A percentile compares a stretch with the other conserved stretches of the same genome.
Evolutionary conservation across 2,329 filamentous ascomycete genomes (phyloP).

Genomic region (Cryphonectria naterciae): DNA sequence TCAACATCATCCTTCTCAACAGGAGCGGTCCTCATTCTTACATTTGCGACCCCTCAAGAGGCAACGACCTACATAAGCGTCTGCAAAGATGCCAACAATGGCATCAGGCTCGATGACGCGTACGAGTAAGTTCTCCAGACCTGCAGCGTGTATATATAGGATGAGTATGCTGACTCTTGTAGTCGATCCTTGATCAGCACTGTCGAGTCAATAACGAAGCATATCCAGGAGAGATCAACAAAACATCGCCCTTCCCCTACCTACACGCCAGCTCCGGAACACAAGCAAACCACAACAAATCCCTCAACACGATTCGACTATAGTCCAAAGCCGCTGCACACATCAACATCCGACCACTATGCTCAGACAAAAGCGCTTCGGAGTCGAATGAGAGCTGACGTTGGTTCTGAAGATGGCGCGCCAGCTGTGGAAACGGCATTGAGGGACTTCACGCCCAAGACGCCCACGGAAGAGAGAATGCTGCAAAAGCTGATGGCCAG

Average conservation of each 20-base stretch:
- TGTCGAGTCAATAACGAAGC: background rate
- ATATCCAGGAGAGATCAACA: background rate
- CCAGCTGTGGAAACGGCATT: background rate
- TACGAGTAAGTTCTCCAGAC: constrained; percentile 12
- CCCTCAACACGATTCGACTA: background rate
- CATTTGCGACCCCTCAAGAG: constrained; percentile 24
- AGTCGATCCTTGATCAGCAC: background rate
- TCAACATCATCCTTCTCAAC: background rate
- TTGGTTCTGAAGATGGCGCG: background rate
- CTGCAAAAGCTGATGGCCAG: constrained; percentile 5
- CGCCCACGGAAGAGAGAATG: constrained; percentile 9
- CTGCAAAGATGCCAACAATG: background rate
- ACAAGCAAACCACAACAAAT: background rate
- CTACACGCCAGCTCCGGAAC: constrained; percentile 15
- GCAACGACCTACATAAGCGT: background rate
- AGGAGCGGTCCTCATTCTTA: constrained; percentile 10
- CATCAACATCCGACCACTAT: background rate
- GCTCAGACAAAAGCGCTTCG: constrained; percentile 5
- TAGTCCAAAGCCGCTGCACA: background rate
- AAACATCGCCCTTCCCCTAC: background rate
- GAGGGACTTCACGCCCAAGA: background rate
- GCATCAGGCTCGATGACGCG: background rate
- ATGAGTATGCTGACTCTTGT: constrained; percentile 9
- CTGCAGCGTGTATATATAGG: too few species aligned
- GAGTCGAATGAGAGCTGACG: constrained; percentile 19